Conservation (phyloP, 495 filamentous ascomycete species). For the Aspergillus incahuasiensis region DNA sequence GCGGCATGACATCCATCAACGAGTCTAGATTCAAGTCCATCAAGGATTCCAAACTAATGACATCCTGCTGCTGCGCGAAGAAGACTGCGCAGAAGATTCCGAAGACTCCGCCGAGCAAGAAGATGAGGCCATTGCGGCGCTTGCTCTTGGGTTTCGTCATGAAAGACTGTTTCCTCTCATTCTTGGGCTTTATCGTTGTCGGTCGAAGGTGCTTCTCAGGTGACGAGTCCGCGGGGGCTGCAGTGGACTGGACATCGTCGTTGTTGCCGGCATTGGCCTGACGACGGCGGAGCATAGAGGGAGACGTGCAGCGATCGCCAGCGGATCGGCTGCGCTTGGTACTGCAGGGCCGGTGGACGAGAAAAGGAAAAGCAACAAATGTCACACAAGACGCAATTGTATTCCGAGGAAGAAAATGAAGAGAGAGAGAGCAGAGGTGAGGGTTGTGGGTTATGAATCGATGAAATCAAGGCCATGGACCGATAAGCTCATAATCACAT, state of each 20-base stretch:
- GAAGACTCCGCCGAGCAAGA: conserved; percentile 76
- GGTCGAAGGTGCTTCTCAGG: conserved; percentile 22
- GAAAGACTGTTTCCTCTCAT: conserved; percentile 25
- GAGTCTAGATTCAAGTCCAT: conserved; percentile 80
- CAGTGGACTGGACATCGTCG: conserved; percentile 10
- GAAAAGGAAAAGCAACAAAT: neutral
- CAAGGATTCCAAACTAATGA: conserved; percentile 75
- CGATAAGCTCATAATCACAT: neutral
- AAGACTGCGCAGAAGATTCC: conserved; percentile 76
- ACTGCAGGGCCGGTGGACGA: neutral
- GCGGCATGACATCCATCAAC: conserved; percentile 76
- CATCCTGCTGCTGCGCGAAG: conserved; percentile 78
- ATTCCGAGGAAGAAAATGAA: too few relatives aligned
- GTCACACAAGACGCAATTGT: neutral
- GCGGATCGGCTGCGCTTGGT: neutral
- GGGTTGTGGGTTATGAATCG: neutral
- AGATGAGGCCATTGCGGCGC: conserved; percentile 72
- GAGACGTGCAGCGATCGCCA: conserved; percentile 11
- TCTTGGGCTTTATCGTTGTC: conserved; percentile 15
- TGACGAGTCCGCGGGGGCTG: conserved; percentile 15
- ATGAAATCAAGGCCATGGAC: neutral
- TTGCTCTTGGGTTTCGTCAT: conserved; percentile 53
- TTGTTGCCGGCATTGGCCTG: conserved; percentile 31
- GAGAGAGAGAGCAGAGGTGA: neutral
- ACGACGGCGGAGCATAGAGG: conserved; percentile 42